These are phyloP conservation scores for Tuber brumale DNA, from an alignment of 495 filamentous ascomycete species.

Conservation along the genomic window DNA sequence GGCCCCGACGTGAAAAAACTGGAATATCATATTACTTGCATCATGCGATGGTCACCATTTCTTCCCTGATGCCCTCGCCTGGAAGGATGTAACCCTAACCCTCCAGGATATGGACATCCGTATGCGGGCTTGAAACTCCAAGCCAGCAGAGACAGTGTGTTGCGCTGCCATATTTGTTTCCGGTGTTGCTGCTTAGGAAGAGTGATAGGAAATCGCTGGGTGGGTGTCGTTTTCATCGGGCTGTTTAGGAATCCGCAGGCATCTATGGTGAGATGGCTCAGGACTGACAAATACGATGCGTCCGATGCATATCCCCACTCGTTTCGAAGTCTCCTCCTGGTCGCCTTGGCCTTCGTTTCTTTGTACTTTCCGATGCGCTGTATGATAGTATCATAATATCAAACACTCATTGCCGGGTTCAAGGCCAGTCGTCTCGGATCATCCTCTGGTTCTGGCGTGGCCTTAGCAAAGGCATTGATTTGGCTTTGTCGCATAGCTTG, in stretches of 20 bases:
- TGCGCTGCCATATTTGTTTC: not conserved
- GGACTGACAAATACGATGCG: not conserved
- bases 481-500: not conserved
- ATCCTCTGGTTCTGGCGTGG: not conserved
- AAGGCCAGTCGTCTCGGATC: not conserved
- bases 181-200: not conserved
- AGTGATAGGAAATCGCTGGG: not conserved
- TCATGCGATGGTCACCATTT: not conserved
- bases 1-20: not conserved
- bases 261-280: not conserved
- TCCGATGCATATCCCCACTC: not conserved
- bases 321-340: not conserved
- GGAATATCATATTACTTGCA: too few relatives aligned
- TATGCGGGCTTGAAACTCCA: not conserved
- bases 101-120: not conserved
- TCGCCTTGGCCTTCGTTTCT: not conserved
- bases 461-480: not conserved
- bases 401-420: not conserved
- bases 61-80: not conserved
- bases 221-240: not conserved
- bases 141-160: not conserved
- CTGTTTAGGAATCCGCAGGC: not conserved
- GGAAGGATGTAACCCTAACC: not conserved
- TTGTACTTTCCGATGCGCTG: not conserved
- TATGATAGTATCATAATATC: too few relatives aligned